Evolutionary conservation across 176 grass and related monocot species (phyloP), one percentile per base, ranked within the genome.

Genomic region (Chloris gayana): DNA sequence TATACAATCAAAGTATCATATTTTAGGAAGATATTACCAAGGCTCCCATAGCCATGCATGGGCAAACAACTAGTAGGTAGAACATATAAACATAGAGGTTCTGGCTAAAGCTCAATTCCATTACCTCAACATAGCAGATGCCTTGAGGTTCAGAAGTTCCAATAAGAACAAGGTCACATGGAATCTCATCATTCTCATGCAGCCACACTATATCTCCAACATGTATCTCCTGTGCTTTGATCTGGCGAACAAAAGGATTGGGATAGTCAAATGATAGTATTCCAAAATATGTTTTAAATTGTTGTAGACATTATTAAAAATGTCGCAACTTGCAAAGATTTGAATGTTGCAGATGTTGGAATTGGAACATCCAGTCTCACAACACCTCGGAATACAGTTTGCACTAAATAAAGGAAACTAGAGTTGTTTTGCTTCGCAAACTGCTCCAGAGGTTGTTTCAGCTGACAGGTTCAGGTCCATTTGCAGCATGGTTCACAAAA

Each of bases 41-140:
- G 9, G 53, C 21, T 56, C 19, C 21, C 53, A 56, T n/a, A 53
- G 53, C 53, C 6, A 56, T n/a, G 53, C 53, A 56, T 5, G 7
- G 21, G 53, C 53, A 56, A 53, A 56, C 6, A 56, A 56, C 53
- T 38, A 79, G 19, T 80, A 69, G 22, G 59, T 66, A 35, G 2
- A 78, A 21, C 8, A 73, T 60, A 59, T 64, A 83, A 87, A 72
- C 58, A n/a, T n/a, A 70, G 2, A 19, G 27, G 46, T 29, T 65
- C 15, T 24, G 60, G 14, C 26, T 59, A 34, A 14, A 57, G 76
- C 29, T 42, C 30, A 79, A 56, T 44, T 64, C 66, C 27, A 9
- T 85, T 90, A 98, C 95, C 92, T 98, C 95, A 72, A 98, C 87
- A 92, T 98, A 94, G 74, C 95, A 98, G 53, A 91, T 92, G 76